These are phyloP conservation scores for Brassica balearica DNA, from an alignment of 441 rosid genomes.

Conservation along the genomic window DNA sequence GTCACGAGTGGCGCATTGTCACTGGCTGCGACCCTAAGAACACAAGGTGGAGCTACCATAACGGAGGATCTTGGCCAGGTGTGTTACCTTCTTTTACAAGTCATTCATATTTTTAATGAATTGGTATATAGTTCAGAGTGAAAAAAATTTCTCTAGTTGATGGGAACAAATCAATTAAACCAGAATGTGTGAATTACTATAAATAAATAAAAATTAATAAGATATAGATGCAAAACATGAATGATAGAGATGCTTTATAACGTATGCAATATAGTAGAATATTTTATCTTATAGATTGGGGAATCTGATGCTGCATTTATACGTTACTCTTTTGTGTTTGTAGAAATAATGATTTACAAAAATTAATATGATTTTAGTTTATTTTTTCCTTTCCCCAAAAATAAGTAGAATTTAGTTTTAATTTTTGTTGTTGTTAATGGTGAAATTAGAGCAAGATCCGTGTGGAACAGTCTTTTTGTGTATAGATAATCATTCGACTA, in stretches of 20 bases:
- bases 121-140: background rate
- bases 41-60: conserved; percentile 64
- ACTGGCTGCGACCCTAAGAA: conserved; percentile 66
- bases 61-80: conserved; percentile 75
- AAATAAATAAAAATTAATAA: background rate
- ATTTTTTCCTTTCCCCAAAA: background rate
- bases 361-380: background rate
- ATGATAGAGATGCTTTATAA: background rate
- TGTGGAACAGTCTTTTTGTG: conserved; percentile 6
- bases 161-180: background rate
- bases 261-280: background rate
- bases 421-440: background rate
- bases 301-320: conserved; percentile 11
- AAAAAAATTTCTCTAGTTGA: background rate
- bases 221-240: conserved; percentile 5
- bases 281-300: background rate
- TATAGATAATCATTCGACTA: background rate
- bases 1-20: conserved; percentile 59
- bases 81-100: conserved; percentile 4
- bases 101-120: background rate
- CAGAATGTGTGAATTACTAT: background rate
- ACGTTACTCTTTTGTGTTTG: conserved; percentile 8
- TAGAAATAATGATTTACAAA: background rate
- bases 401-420: background rate
- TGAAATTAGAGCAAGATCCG: conserved; percentile 1